phyloP scores from a whole-genome alignment of 176 grass and related monocot genomes.

The Guadua angustifolia region DNA sequence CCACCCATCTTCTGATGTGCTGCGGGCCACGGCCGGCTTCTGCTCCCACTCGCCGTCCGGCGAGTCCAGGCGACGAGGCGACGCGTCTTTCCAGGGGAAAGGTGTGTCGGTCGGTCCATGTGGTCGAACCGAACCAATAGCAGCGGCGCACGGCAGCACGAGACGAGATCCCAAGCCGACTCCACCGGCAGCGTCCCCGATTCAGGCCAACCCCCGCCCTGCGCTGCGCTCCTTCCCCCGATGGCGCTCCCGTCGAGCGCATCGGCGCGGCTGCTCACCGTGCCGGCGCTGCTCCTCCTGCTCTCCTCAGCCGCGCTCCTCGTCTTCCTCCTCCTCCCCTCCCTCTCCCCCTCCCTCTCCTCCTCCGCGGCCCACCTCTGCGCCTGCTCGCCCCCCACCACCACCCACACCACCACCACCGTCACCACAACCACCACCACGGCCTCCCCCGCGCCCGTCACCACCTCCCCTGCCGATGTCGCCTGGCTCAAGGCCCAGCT shows the following conservation, averaged over 20 bases:
- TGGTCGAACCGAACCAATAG: conserved; percentile 38
- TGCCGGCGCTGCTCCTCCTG: conserved; percentile 68
- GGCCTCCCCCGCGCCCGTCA: conserved; percentile 41
- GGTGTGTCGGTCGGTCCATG: not conserved
- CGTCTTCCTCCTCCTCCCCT: conserved; percentile 61
- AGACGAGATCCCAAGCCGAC: conserved; percentile 10
- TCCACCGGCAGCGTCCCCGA: not conserved
- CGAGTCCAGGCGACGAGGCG: not conserved
- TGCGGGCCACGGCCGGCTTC: not conserved
- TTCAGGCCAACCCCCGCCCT: not conserved
- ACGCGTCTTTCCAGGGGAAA: not conserved
- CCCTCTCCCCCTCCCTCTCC: conserved; percentile 43
- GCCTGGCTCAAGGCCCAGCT: conserved; percentile 75
- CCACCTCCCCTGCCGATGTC: conserved; percentile 67
- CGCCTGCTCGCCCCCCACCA: conserved; percentile 53
- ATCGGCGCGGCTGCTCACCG: conserved; percentile 56
- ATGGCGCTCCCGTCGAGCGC: conserved; percentile 61
- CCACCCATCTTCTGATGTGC: not conserved
- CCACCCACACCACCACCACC: conserved; percentile 52
- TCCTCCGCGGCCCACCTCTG: conserved; percentile 40
- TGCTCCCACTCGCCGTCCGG: not conserved
- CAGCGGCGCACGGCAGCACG: not conserved
- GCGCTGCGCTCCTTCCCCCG: not conserved
- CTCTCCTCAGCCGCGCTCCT: conserved; percentile 53
- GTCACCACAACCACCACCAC: conserved; percentile 50